These are phyloP conservation scores for Hyaloperonospora brassicae DNA, from an alignment of 352 stramenopile genomes.

Conservation along the genomic window DNA sequence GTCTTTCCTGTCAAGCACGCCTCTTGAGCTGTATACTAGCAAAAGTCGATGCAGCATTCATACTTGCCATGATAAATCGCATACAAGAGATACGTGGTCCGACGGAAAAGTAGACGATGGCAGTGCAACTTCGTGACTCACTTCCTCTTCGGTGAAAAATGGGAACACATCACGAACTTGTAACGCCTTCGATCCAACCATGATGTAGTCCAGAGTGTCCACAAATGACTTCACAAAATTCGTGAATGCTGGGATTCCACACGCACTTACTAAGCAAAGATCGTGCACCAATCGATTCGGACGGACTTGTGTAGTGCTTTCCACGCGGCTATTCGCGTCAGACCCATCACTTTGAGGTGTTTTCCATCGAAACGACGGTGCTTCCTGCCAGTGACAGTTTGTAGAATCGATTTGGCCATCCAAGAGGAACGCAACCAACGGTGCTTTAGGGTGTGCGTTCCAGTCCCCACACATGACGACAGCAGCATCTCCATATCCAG, in stretches of 20 bases:
- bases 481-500: constrained; percentile 19
- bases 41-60: background rate
- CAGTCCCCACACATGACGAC: constrained; percentile 64
- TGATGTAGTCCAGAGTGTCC: constrained; percentile 65
- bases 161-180: constrained; percentile 45
- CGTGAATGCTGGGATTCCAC: constrained; percentile 59
- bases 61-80: constrained; percentile 44
- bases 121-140: constrained; percentile 50
- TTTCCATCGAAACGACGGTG: constrained; percentile 45
- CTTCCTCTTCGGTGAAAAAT: constrained; percentile 51
- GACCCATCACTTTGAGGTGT: constrained; percentile 7
- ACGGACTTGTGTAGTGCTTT: constrained; percentile 4
- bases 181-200: constrained; percentile 35
- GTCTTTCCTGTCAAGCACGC: too few species aligned
- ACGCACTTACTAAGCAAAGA: constrained; percentile 44
- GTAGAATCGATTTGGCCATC: constrained; percentile 36
- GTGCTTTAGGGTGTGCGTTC: constrained; percentile 48
- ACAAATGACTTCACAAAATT: constrained; percentile 62
- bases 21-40: too few species aligned
- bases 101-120: constrained; percentile 70
- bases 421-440: constrained; percentile 42
- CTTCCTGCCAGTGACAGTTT: constrained; percentile 49
- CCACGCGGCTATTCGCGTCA: background rate
- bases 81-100: constrained; percentile 72
- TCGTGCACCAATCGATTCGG: constrained; percentile 33